Conservation (phyloP, 2,329 filamentous ascomycete species). For the Eurotiales sp. region DNA sequence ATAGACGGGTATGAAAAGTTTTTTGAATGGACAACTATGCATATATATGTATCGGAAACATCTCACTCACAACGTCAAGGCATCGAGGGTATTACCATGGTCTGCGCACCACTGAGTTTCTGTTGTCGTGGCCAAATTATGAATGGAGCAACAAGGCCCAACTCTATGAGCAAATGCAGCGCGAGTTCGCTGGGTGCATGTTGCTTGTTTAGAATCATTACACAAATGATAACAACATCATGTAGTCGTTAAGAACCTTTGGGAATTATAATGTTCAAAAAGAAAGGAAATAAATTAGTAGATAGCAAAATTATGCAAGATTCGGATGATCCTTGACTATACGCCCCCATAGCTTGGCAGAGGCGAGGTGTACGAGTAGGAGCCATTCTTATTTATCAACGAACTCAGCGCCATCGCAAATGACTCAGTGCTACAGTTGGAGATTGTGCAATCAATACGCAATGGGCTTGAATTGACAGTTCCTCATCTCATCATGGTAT, state of each 20-base stretch:
- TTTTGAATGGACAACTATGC: background rate
- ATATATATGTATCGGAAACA: background rate
- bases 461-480: constrained; percentile 85
- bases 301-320: constrained; percentile 70
- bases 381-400: constrained; percentile 85
- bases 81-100: constrained; percentile 91
- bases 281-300: constrained; percentile 76
- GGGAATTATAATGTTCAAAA: constrained; percentile 83
- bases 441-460: constrained; percentile 80
- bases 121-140: constrained; percentile 78
- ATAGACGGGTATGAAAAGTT: background rate
- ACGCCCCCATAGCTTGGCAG: constrained; percentile 78
- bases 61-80: constrained; percentile 71
- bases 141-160: constrained; percentile 62
- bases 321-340: constrained; percentile 90
- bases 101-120: constrained; percentile 89
- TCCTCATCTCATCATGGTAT: constrained; percentile 81
- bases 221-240: too few relatives aligned
- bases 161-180: constrained; percentile 86
- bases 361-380: constrained; percentile 83
- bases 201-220: too few relatives aligned
- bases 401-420: constrained; percentile 88
- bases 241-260: constrained; percentile 70
- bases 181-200: constrained; percentile 63
- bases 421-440: constrained; percentile 72